Evolutionary conservation across 1,284 basidiomycete genomes (phyloP).

Genomic region (Anthracocystis walkeri): DNA sequence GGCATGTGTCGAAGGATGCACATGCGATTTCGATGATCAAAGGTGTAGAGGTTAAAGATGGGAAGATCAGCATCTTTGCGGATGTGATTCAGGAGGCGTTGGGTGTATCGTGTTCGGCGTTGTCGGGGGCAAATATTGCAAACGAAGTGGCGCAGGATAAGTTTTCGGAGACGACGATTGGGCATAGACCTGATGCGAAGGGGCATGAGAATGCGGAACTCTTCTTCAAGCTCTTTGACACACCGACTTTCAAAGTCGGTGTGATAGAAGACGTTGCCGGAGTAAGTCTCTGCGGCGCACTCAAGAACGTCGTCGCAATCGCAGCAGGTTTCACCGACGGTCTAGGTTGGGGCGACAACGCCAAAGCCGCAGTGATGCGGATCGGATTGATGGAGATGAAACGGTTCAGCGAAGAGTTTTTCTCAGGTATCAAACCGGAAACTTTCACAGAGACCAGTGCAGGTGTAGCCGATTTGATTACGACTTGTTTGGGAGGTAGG

Average conservation of each 20-base stretch:
- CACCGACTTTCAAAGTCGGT: slow-evolving; percentile 73
- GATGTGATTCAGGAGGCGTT: slow-evolving; percentile 74
- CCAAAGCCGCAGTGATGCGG: slow-evolving; percentile 76
- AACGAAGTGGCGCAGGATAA: slow-evolving; percentile 73
- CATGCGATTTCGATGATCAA: slow-evolving; percentile 70
- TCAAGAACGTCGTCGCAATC: slow-evolving; percentile 75
- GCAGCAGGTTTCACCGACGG: slow-evolving; percentile 75
- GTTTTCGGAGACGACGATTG: slow-evolving; percentile 75
- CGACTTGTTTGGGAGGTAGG: slow-evolving; percentile 74
- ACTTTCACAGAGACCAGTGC: slow-evolving; percentile 73
- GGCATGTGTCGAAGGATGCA: slow-evolving; percentile 60
- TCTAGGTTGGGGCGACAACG: slow-evolving; percentile 74
- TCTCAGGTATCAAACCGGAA: slow-evolving; percentile 72
- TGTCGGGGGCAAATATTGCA: slow-evolving; percentile 75
- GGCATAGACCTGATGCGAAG: slow-evolving; percentile 71
- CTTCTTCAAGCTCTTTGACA: slow-evolving; percentile 71
- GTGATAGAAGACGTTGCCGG: slow-evolving; percentile 74
- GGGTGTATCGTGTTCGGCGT: slow-evolving; percentile 72
- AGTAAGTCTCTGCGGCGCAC: slow-evolving; percentile 74
- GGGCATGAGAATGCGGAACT: slow-evolving; percentile 53
- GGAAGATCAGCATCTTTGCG: slow-evolving; percentile 74
- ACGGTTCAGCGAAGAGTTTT: slow-evolving; percentile 73
- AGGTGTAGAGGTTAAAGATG: slow-evolving; percentile 69
- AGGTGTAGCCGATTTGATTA: slow-evolving; percentile 75
- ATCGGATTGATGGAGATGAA: slow-evolving; percentile 71